Conservation (phyloP, 345 rosid species). For the Gossypium mustelinum region DNA sequence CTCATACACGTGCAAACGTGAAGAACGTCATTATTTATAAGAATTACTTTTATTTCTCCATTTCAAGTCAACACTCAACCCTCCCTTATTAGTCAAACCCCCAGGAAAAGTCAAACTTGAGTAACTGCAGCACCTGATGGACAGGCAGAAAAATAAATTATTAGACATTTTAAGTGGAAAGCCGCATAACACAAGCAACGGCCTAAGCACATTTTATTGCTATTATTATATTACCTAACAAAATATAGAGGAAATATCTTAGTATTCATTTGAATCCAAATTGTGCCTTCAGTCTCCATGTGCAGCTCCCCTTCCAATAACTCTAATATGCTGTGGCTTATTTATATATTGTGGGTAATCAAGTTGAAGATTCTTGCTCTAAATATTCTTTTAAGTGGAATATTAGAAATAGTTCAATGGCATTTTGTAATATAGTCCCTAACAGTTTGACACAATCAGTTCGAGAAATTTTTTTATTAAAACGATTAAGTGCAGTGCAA, state of each 20-base stretch:
- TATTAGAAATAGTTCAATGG: neutral
- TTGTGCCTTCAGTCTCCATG: neutral
- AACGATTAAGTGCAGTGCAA: no score
- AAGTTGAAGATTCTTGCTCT: slow-evolving; percentile 17
- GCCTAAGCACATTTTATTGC: neutral
- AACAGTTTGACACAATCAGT: no score
- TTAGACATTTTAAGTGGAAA: slow-evolving; percentile 20
- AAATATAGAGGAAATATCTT: neutral
- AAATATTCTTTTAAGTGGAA: slow-evolving; percentile 10
- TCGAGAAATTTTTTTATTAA: no score
- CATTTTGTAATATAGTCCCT: no score
- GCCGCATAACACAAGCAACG: slow-evolving; percentile 13
- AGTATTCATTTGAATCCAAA: neutral
- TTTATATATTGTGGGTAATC: neutral
- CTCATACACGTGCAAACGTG: slow-evolving; percentile 9
- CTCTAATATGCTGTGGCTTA: neutral
- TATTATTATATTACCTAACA: slow-evolving; percentile 18
- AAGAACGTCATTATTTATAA: neutral
- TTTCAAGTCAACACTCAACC: no score
- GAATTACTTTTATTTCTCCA: no score
- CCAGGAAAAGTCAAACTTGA: slow-evolving; percentile 25
- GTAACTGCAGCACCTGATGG: neutral
- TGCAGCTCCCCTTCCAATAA: neutral
- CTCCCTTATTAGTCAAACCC: no score
- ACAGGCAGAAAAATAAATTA: no score